Evolutionary conservation across 345 rosid genomes (phyloP).

Genomic region (Cardiospermum halicacabum): DNA sequence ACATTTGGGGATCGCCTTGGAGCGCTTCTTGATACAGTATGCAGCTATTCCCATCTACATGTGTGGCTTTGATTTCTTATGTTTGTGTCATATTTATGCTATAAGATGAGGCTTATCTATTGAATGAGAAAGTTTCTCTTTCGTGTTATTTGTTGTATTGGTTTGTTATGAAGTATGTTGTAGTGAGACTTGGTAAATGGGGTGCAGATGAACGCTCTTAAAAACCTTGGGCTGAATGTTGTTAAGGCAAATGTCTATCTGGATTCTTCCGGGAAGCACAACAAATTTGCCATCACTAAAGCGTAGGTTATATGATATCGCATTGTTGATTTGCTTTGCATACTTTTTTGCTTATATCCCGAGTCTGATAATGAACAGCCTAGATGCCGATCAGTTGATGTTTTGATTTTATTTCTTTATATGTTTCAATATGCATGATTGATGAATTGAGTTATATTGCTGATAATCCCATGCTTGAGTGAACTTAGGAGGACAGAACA

Average conservation of each 20-base stretch:
- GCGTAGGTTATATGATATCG: conserved; percentile 47
- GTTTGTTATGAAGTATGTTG: not conserved
- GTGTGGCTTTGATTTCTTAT: not conserved
- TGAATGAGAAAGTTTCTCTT: not conserved
- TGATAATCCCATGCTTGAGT: not conserved
- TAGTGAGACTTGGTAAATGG: conserved; percentile 16
- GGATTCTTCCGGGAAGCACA: conserved; percentile 96
- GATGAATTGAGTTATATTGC: not conserved
- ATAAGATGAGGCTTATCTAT: not conserved
- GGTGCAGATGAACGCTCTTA: conserved; percentile 83
- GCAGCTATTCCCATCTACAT: not conserved
- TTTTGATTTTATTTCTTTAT: not conserved
- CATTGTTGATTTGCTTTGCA: not conserved
- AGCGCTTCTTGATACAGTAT: conserved; percentile 89
- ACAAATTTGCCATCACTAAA: conserved; percentile 75
- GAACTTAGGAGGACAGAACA: too few relatives aligned
- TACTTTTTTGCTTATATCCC: not conserved
- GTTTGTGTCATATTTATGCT: not conserved
- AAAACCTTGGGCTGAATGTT: conserved; percentile 90
- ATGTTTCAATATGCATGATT: not conserved
- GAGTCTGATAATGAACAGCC: not conserved
- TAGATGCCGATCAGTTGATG: not conserved
- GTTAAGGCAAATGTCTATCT: conserved; percentile 84
- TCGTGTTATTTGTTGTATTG: not conserved
- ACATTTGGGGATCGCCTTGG: conserved; percentile 99